Evolutionary conservation across 768 basidiomycete species (phyloP).

Genomic region (Amanita muscaria): DNA sequence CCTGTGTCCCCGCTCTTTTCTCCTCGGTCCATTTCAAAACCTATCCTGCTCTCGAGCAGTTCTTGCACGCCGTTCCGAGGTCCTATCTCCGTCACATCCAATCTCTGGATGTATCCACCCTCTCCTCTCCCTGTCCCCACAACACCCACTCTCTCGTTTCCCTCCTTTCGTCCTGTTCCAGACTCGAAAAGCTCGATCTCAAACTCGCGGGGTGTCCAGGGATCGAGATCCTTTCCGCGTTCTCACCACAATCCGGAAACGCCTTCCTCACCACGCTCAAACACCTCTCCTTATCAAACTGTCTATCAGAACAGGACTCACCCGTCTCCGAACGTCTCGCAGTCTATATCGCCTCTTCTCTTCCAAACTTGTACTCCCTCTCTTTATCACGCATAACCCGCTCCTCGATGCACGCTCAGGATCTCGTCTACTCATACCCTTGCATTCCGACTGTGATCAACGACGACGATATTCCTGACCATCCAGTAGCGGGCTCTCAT

Average conservation of each 20-base stretch:
- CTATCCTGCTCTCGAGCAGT: constrained; percentile 38
- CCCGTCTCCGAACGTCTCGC: constrained; percentile 58
- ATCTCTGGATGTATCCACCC: constrained; percentile 41
- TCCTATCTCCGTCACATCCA: constrained; percentile 43
- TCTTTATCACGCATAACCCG: constrained; percentile 57
- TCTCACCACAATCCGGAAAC: too few relatives aligned
- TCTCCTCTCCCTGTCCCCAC: constrained; percentile 11
- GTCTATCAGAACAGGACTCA: constrained; percentile 27
- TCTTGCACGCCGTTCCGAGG: constrained; percentile 48
- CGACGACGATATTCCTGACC: constrained; percentile 52
- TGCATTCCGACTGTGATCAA: constrained; percentile 53
- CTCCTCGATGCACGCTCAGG: constrained; percentile 55
- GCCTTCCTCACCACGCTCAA: too few relatives aligned
- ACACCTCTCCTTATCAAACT: too few relatives aligned
- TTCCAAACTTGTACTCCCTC: constrained; percentile 46
- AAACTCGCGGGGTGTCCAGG: constrained; percentile 40
- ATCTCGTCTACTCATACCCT: constrained; percentile 39
- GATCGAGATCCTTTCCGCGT: constrained; percentile 39
- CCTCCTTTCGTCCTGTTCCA: constrained; percentile 40
- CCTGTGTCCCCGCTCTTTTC: constrained; percentile 38
- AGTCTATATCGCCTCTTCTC: constrained; percentile 56
- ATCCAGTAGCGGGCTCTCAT: constrained; percentile 43
- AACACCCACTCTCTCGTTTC: constrained; percentile 40
- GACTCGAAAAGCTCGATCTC: constrained; percentile 40
- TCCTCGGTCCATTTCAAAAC: constrained; percentile 36